Evolutionary conservation across 225 moss, liverwort and hornwort genomes (phyloP).

Genomic region (Polytrichum formosum): DNA sequence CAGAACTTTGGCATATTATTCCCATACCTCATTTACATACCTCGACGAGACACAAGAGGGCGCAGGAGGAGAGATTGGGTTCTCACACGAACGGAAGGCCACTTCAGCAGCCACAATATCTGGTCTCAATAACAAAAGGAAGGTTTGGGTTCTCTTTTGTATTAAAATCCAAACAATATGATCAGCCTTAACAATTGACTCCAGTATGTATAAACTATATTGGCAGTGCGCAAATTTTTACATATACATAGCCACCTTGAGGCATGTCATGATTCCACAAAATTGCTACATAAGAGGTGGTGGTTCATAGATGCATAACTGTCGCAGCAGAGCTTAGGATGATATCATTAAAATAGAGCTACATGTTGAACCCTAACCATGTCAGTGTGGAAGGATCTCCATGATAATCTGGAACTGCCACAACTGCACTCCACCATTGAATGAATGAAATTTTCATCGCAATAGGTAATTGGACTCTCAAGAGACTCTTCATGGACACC

Average conservation of each 20-base stretch:
- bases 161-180: too few species aligned
- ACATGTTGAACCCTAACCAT: not conserved
- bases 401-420: not conserved
- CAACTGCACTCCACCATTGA: not conserved
- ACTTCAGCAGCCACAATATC: too few species aligned
- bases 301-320: not conserved
- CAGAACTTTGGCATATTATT: too few species aligned
- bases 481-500: not conserved
- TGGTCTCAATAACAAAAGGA: too few species aligned
- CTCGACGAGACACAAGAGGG: too few species aligned
- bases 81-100: too few species aligned
- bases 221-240: not conserved
- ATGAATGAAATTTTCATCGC: conserved; percentile 17
- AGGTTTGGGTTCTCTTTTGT: too few species aligned
- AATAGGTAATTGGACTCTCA: not conserved
- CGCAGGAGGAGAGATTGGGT: too few species aligned
- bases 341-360: too few species aligned
- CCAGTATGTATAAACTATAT: conserved; percentile 1
- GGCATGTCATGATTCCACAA: not conserved
- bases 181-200: not conserved
- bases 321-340: not conserved
- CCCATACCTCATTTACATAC: too few species aligned
- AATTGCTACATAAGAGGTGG: not conserved
- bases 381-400: not conserved
- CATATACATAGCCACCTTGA: not conserved